Percentiles rank a stretch among this genome's conserved stretches.
phyloP scores from a whole-genome alignment of 2,329 filamentous ascomycete genomes.

The Fusarium subglutinans region DNA sequence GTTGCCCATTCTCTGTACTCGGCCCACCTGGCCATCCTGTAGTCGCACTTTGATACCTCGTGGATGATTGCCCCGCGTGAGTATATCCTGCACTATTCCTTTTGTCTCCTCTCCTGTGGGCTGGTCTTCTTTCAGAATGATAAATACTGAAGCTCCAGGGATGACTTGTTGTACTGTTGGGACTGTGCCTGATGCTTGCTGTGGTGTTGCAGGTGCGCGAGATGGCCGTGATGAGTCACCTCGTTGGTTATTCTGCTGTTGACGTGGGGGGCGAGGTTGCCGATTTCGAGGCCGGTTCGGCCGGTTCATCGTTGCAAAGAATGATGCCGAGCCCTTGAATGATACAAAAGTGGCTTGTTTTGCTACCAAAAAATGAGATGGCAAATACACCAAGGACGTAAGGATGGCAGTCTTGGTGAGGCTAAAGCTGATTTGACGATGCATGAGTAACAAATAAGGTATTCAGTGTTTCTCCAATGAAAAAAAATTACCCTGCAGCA shows the following conservation, averaged over 20 bases:
- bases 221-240: constrained; percentile 25
- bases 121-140: constrained; percentile 81
- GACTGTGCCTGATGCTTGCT: constrained; percentile 52
- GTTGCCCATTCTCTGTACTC: constrained; percentile 71
- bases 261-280: constrained; percentile 43
- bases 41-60: constrained; percentile 83
- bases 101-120: constrained; percentile 75
- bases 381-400: neutral
- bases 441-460: constrained; percentile 1
- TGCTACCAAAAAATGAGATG: neutral
- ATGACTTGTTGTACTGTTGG: constrained; percentile 63
- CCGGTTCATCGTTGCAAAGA: constrained; percentile 42
- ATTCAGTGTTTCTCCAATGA: neutral
- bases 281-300: constrained; percentile 48
- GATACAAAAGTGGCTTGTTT: neutral
- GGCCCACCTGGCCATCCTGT: constrained; percentile 74
- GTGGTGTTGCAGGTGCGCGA: constrained; percentile 45
- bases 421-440: neutral
- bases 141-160: constrained; percentile 72
- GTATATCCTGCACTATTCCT: constrained; percentile 71
- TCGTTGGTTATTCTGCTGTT: constrained; percentile 32
- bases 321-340: no score
- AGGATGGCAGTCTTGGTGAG: neutral
- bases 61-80: constrained; percentile 79
- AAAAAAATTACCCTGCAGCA: constrained; percentile 16